These are phyloP conservation scores for Darksidea phi DNA, from an alignment of 495 filamentous ascomycete species.

Conservation along the genomic window DNA sequence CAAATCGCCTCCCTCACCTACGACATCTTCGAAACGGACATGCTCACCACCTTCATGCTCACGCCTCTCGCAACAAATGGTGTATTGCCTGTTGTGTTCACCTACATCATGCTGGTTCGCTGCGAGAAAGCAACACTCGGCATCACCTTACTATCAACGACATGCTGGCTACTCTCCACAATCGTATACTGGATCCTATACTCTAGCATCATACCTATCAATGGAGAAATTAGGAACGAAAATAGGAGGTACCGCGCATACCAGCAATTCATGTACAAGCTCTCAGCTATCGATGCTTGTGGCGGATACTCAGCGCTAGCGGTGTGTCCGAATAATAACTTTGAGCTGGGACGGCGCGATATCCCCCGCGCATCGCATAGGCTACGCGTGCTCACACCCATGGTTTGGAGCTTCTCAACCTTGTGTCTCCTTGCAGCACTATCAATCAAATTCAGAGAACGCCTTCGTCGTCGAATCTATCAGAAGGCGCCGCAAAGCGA, in stretches of 20 bases:
- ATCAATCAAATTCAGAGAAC: not conserved
- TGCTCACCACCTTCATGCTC: slow-evolving; percentile 26
- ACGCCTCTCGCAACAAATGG: slow-evolving; percentile 27
- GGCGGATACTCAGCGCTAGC: slow-evolving; percentile 21
- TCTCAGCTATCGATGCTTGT: slow-evolving; percentile 14
- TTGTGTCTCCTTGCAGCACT: slow-evolving; percentile 2
- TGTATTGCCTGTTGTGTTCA: slow-evolving; percentile 21
- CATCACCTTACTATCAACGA: slow-evolving; percentile 9
- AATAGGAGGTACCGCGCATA: slow-evolving; percentile 3
- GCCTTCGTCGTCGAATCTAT: not conserved
- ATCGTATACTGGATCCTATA: slow-evolving; percentile 28
- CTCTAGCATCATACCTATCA: slow-evolving; percentile 17
- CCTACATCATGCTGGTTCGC: slow-evolving; percentile 19
- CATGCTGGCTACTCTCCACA: slow-evolving; percentile 12
- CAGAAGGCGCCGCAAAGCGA: not conserved
- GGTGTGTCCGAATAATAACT: slow-evolving; percentile 13
- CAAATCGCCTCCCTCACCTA: slow-evolving; percentile 24
- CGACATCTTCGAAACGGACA: slow-evolving; percentile 23
- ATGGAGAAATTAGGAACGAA: not conserved
- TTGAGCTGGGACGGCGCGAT: not conserved
- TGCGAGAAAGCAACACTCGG: not conserved
- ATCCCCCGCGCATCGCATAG: slow-evolving; percentile 3
- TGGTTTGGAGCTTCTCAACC: slow-evolving; percentile 21
- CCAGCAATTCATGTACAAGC: slow-evolving; percentile 28
- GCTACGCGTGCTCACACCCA: slow-evolving; percentile 13